Conservation (phyloP, 306 rosid genomes). For the Canavalia ensiformis region DNA sequence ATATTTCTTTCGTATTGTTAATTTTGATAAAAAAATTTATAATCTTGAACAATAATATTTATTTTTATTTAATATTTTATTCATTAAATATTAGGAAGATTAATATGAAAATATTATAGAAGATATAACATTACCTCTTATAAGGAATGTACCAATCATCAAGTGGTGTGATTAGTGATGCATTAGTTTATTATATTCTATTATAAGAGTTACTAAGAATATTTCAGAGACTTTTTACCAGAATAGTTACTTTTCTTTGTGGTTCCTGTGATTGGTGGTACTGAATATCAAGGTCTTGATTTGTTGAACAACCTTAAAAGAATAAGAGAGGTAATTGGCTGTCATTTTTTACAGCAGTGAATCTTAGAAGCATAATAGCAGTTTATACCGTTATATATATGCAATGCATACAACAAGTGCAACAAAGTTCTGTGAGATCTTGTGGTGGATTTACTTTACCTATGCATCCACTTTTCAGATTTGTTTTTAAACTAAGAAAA, state of each 20-base stretch:
- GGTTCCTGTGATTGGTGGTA: constrained; percentile 26
- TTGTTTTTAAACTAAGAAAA: constrained; percentile 34
- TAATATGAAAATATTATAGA: background rate
- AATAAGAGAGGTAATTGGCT: constrained; percentile 22
- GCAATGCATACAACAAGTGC: constrained; percentile 18
- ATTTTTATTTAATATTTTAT: no score
- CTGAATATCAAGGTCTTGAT: constrained; percentile 8
- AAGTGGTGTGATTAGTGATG: background rate
- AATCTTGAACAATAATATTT: no score
- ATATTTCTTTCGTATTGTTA: no score
- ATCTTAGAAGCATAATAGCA: background rate
- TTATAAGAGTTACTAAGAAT: background rate
- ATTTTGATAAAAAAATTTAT: no score
- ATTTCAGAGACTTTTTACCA: constrained; percentile 18
- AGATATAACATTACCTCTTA: background rate
- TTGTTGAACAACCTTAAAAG: constrained; percentile 21
- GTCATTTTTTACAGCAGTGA: constrained; percentile 43
- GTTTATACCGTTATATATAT: constrained; percentile 21
- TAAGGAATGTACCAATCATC: background rate
- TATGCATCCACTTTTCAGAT: constrained; percentile 40
- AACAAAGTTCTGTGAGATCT: constrained; percentile 21
- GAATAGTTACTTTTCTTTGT: constrained; percentile 29
- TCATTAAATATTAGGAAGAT: background rate
- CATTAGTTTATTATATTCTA: background rate
- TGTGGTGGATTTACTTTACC: constrained; percentile 48